phyloP scores from a whole-genome alignment of 345 rosid genomes.

The Salix brachista region DNA sequence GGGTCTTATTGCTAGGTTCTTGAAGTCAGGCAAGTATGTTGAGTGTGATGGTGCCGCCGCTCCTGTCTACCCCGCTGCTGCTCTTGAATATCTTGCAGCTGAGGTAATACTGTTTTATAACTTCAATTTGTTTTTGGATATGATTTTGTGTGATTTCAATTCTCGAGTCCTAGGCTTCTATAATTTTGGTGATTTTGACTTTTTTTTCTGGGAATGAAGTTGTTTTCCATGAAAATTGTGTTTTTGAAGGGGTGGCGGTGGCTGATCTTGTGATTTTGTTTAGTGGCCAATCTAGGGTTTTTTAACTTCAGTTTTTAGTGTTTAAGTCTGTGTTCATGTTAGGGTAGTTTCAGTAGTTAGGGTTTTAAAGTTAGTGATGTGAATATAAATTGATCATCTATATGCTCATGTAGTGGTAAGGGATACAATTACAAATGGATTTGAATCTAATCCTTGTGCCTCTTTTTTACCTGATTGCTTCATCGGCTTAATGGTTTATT shows the following conservation, averaged over 20 bases:
- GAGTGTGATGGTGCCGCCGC: slow-evolving; percentile 94
- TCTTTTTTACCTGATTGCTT: neutral
- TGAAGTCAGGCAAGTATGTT: slow-evolving; percentile 92
- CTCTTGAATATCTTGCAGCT: slow-evolving; percentile 87
- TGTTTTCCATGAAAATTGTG: neutral
- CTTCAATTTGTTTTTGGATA: neutral
- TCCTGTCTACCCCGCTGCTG: slow-evolving; percentile 92
- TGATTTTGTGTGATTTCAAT: neutral
- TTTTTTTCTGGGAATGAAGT: neutral
- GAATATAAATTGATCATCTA: slow-evolving; percentile 1
- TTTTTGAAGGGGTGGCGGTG: neutral
- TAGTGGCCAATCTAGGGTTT: neutral
- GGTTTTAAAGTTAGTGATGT: slow-evolving; percentile 7
- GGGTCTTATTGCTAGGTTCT: slow-evolving; percentile 88
- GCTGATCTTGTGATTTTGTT: neutral
- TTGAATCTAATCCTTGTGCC: neutral
- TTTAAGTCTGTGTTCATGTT: neutral
- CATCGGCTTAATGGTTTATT: neutral
- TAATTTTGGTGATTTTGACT: neutral
- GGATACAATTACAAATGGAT: neutral
- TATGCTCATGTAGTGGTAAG: neutral
- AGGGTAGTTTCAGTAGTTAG: neutral
- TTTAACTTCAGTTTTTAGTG: neutral
- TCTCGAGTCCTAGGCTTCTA: neutral
- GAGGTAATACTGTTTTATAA: slow-evolving; percentile 42